These are phyloP conservation scores for Gentiana macrophylla DNA, from an alignment of 257 asterid species.

Conservation along the genomic window DNA sequence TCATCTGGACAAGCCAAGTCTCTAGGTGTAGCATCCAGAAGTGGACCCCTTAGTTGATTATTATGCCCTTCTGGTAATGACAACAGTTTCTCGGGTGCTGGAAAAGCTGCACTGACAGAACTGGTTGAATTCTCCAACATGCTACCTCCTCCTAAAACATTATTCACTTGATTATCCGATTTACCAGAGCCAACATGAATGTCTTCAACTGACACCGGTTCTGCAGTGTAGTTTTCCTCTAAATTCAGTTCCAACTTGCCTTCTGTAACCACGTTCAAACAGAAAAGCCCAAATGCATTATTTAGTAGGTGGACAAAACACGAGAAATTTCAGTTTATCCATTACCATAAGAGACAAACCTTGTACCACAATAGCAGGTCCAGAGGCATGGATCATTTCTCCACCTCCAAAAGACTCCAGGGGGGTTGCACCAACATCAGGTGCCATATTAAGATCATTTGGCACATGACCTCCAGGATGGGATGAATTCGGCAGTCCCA, in stretches of 20 bases:
- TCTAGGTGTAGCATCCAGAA: constrained; percentile 45
- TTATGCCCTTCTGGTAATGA: constrained; percentile 43
- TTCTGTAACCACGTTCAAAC: constrained; percentile 22
- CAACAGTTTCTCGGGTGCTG: constrained; percentile 63
- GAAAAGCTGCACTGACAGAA: constrained; percentile 36
- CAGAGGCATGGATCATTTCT: constrained; percentile 18
- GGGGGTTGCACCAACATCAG: constrained; percentile 22
- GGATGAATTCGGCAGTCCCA: constrained; percentile 25
- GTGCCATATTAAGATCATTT: constrained; percentile 21
- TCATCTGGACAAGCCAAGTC: constrained; percentile 35
- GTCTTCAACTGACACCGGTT: constrained; percentile 25
- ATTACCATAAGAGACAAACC: constrained; percentile 40
- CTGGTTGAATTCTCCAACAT: constrained; percentile 17
- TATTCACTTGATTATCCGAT: constrained; percentile 24
- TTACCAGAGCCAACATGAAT: constrained; percentile 15
- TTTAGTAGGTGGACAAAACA: background rate
- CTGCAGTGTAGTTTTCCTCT: constrained; percentile 27
- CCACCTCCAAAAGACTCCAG: constrained; percentile 30
- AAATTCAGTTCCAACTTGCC: constrained; percentile 24
- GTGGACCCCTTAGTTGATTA: constrained; percentile 29
- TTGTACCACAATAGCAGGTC: constrained; percentile 19
- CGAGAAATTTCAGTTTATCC: background rate
- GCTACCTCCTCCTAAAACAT: constrained; percentile 18
- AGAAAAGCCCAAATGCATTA: constrained; percentile 10
- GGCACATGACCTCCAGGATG: constrained; percentile 20